Evolutionary conservation across 202 grass and related monocot species (phyloP).

Genomic region (Digitaria exilis): DNA sequence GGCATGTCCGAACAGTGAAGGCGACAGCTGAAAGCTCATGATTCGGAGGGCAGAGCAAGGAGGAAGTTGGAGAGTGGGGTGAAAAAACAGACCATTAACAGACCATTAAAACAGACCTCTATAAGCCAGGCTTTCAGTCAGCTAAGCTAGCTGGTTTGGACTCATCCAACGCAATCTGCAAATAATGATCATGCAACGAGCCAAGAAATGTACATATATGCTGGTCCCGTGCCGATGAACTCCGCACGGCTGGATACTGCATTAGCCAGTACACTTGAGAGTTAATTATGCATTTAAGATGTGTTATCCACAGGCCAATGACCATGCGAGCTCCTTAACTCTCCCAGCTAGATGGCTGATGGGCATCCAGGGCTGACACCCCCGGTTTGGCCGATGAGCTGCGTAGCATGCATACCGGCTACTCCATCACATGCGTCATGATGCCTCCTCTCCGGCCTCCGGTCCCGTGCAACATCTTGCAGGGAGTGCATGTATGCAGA

Average conservation of each 20-base stretch:
- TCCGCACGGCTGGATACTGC: background rate
- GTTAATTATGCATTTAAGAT: conserved; percentile 15
- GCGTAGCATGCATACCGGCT: background rate
- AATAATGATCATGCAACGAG: conserved; percentile 7
- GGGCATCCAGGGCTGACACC: background rate
- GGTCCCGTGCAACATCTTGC: background rate
- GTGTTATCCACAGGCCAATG: background rate
- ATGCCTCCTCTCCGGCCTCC: background rate
- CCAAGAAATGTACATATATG: background rate
- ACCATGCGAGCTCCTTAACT: background rate
- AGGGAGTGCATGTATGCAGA: background rate
- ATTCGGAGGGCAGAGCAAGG: background rate
- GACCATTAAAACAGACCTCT: too few species aligned
- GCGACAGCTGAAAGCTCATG: background rate
- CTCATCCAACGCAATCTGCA: conserved; percentile 17
- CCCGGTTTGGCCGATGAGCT: background rate
- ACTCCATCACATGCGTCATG: background rate
- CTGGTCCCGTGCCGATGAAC: background rate
- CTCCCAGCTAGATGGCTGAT: conserved; percentile 2
- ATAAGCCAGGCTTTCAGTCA: background rate
- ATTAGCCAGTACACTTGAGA: background rate
- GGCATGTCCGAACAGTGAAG: background rate
- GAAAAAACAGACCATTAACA: too few species aligned
- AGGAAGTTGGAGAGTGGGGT: too few species aligned
- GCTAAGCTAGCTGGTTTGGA: conserved; percentile 17